Percentiles rank a stretch among this genome's conserved stretches.
Evolutionary conservation across 1,139 yeast species (phyloP).

Genomic region (Hemisphaericaspora subhashii): DNA sequence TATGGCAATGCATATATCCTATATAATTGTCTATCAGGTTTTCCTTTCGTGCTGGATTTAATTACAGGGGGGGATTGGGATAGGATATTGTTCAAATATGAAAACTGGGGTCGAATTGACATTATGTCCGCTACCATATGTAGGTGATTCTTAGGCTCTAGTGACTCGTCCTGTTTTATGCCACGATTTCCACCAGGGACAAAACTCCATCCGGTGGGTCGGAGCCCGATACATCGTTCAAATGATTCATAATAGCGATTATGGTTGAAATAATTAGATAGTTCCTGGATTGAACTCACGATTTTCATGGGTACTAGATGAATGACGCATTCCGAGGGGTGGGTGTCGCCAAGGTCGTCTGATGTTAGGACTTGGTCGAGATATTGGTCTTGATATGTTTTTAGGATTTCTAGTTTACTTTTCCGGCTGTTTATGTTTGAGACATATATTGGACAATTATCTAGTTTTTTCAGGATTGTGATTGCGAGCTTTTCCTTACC

Average conservation of each 20-base stretch:
- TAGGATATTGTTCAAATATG: conserved; percentile 30
- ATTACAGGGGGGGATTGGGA: conserved; percentile 29
- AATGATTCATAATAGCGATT: conserved; percentile 46
- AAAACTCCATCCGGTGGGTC: conserved; percentile 91
- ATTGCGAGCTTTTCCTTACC: conserved; percentile 89
- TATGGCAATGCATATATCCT: conserved; percentile 74
- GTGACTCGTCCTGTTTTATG: not conserved
- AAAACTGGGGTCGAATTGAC: conserved; percentile 23
- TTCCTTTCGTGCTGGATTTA: conserved; percentile 16
- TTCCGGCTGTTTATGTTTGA: conserved; percentile 54
- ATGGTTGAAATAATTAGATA: conserved; percentile 51
- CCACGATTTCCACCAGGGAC: conserved; percentile 11
- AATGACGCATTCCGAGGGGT: conserved; percentile 54
- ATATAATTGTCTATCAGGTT: conserved; percentile 28
- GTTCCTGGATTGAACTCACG: conserved; percentile 35
- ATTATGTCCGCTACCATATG: conserved; percentile 19
- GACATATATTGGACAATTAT: conserved; percentile 46
- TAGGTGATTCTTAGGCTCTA: conserved; percentile 11
- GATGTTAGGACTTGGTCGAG: conserved; percentile 31
- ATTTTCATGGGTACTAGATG: conserved; percentile 69
- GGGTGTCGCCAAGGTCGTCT: conserved; percentile 33
- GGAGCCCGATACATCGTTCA: conserved; percentile 60
- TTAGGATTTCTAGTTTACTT: conserved; percentile 44
- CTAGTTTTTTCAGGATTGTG: conserved; percentile 59
- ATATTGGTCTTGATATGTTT: conserved; percentile 33